These are phyloP conservation scores for Gomphus bonarii DNA, from an alignment of 1,284 basidiomycete species.

Conservation along the genomic window DNA sequence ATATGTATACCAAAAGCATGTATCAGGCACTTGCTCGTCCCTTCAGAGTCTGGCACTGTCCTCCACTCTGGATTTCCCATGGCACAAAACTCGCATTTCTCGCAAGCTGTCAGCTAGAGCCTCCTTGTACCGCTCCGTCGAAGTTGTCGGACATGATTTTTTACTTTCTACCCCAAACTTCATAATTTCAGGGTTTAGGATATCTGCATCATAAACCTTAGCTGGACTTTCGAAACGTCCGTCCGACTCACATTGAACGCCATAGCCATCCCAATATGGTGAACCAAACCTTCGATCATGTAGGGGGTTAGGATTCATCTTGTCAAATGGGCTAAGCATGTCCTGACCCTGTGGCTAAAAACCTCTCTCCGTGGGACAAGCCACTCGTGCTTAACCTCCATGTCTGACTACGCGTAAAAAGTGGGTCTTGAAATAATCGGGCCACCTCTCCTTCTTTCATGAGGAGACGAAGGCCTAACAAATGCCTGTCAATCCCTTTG, in stretches of 20 bases:
- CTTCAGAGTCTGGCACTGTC: slow-evolving; percentile 4
- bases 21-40: background rate
- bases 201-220: slow-evolving; percentile 40
- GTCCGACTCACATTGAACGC: slow-evolving; percentile 72
- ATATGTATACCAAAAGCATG: background rate
- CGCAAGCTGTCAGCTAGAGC: slow-evolving; percentile 59
- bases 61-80: slow-evolving; percentile 18
- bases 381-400: slow-evolving; percentile 95
- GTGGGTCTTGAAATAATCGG: slow-evolving; percentile 65
- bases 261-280: slow-evolving; percentile 76
- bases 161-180: slow-evolving; percentile 97
- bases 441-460: slow-evolving; percentile 36
- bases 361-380: slow-evolving; percentile 77
- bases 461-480: slow-evolving; percentile 76
- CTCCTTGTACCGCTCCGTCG: slow-evolving; percentile 62
- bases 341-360: slow-evolving; percentile 78
- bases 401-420: slow-evolving; percentile 69
- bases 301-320: slow-evolving; percentile 3
- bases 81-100: slow-evolving; percentile 61
- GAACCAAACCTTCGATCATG: slow-evolving; percentile 56
- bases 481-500: slow-evolving; percentile 84
- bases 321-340: background rate
- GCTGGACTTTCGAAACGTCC: background rate
- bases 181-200: slow-evolving; percentile 71
- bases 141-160: slow-evolving; percentile 57